Evolutionary conservation across 345 rosid genomes (phyloP), one percentile per base, ranked within the genome.

Genomic region (Trapa incisa): DNA sequence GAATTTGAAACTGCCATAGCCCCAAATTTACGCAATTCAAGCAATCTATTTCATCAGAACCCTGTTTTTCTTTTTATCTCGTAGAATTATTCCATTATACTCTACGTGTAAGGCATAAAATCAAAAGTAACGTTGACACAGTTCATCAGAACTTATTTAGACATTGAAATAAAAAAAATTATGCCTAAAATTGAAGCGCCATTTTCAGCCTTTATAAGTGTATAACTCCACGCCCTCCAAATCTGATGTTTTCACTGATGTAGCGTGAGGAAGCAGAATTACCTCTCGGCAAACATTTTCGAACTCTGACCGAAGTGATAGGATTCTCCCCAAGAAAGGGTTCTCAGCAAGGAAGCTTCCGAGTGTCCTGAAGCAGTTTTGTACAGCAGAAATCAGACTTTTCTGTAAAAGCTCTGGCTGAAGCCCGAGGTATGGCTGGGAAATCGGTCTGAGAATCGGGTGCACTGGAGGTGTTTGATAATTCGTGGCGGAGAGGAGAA

Each of bases 211-310:
- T 37, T 33, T 11, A 37, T 16, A 13, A 47, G n/a, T 37, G 13
- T 15, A 50, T 50, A 11, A 47, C 14, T 9, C 35, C 10, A 53
- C 29, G 58, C 16, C 9, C 16, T 53, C 33, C 29, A 17, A 17
- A 53, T 6, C 9, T 54, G 35, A n/a, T 54, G 29, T 17, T 53
- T 10, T 63, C 65, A 37, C 65, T 13, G 32, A 39, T 5, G 37
- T 6, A 33, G 29, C 56, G n/a, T 37, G 11, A 66, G 36, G 13
- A 33, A 22, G 14, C 47, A 11, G n/a, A 41, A 32, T 15, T 74
- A 80, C 91, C 87, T 81, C 82, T 66, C 77, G 76, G 73, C 79
- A 76, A 65, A 83, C 67, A 72, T 68, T 29, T 48, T 65, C 76
- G 69, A 84, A 80, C 60, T 80, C 80, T 17, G 85, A 74, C 42